phyloP scores from a whole-genome alignment of 1,284 basidiomycete species.

The Coniferiporia weirii region DNA sequence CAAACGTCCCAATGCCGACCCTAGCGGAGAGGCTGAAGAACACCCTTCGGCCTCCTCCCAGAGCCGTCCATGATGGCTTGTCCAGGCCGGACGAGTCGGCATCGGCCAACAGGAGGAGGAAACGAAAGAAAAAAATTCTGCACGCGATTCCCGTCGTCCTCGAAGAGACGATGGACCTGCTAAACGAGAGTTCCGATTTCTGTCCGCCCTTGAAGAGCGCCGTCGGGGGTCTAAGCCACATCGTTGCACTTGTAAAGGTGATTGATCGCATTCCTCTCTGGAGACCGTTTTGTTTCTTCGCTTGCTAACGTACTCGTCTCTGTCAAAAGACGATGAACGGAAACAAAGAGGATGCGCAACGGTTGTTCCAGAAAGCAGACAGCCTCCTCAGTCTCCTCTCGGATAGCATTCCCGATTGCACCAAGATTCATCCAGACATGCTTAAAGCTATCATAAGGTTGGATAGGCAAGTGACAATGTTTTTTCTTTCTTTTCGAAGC shows the following conservation, averaged over 20 bases:
- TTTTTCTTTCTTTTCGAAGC: not conserved
- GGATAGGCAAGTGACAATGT: not conserved
- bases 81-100: not conserved
- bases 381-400: not conserved
- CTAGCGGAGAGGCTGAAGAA: not conserved
- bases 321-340: constrained; percentile 1
- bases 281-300: too few relatives aligned
- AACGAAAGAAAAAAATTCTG: not conserved
- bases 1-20: not conserved
- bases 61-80: not conserved
- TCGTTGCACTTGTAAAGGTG: not conserved
- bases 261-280: not conserved
- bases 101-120: not conserved
- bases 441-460: not conserved
- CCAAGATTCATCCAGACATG: not conserved
- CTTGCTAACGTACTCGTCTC: not conserved
- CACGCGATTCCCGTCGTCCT: not conserved
- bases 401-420: not conserved
- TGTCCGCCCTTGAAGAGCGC: not conserved
- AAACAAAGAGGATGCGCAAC: not conserved
- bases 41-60: not conserved
- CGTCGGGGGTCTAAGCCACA: not conserved
- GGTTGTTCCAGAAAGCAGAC: not conserved
- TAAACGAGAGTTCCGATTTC: not conserved
- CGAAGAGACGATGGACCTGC: not conserved